A percentile compares a stretch with the other conserved stretches of the same genome.
Conservation (phyloP, 1,284 basidiomycete genomes). For the Sporisorium sorghi region DNA sequence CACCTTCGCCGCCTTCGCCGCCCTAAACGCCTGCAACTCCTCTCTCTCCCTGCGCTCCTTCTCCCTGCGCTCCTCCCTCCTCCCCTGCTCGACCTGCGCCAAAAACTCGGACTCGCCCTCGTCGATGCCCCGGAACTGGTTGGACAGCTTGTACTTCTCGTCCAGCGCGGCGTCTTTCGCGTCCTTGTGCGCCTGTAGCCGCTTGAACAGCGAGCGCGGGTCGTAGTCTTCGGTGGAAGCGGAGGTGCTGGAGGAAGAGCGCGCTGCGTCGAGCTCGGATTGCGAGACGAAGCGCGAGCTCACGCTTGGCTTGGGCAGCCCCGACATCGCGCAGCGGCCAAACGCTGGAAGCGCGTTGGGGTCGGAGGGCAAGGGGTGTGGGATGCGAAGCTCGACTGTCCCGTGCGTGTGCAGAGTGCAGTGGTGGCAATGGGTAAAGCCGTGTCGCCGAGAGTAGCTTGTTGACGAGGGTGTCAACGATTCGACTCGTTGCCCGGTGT, state of each 20-base stretch:
- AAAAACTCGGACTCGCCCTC: slow-evolving; percentile 63
- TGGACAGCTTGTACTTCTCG: slow-evolving; percentile 61
- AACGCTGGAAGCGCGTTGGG: too few species aligned
- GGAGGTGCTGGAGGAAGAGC: not conserved
- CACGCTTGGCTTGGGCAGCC: slow-evolving; percentile 2
- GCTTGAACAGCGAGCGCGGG: slow-evolving; percentile 49
- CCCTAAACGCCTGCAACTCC: slow-evolving; percentile 53
- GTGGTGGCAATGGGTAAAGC: too few species aligned
- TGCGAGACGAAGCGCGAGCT: slow-evolving; percentile 43
- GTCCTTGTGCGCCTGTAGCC: slow-evolving; percentile 57
- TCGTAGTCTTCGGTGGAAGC: slow-evolving; percentile 34
- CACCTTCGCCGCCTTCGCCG: not conserved
- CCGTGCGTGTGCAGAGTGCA: too few species aligned
- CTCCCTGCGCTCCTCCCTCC: slow-evolving; percentile 28
- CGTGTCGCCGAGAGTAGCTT: too few species aligned
- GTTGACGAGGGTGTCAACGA: not conserved
- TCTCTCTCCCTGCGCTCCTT: slow-evolving; percentile 30
- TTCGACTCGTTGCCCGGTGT: too few species aligned
- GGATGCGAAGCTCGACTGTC: too few species aligned
- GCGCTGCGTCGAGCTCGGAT: slow-evolving; percentile 27
- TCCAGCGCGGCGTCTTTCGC: slow-evolving; percentile 62
- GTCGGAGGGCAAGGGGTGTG: too few species aligned
- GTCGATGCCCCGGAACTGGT: slow-evolving; percentile 66
- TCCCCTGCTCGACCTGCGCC: slow-evolving; percentile 41
- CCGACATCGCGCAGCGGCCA: too few species aligned